phyloP scores from a whole-genome alignment of 495 filamentous ascomycete species.

The Bryoglossum gracile region DNA sequence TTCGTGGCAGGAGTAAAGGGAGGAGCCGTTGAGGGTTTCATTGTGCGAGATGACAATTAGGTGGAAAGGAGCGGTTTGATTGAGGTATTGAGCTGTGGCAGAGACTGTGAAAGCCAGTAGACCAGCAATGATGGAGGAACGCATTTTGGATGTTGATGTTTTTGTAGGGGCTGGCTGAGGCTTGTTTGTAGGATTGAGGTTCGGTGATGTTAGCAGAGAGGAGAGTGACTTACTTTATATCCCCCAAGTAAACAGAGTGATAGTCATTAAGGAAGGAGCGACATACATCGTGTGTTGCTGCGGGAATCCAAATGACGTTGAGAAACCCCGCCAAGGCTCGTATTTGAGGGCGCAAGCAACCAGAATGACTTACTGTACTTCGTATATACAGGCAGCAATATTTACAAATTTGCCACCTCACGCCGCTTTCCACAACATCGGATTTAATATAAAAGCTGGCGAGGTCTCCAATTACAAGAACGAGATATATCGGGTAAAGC shows the following conservation, averaged over 20 bases:
- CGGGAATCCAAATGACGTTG: background rate
- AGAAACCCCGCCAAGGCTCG: background rate
- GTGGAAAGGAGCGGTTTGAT: conserved; percentile 35
- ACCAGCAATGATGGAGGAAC: conserved; percentile 24
- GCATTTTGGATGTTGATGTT: conserved; percentile 23
- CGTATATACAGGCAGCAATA: no score
- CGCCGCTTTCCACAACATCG: no score
- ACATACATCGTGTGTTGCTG: background rate
- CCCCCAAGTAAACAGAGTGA: no score
- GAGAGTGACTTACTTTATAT: no score
- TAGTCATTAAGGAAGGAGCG: background rate
- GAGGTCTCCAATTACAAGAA: no score
- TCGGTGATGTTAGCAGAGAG: background rate
- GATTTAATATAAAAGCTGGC: no score
- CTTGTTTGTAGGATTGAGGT: background rate
- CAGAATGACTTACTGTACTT: background rate
- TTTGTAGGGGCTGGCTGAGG: background rate
- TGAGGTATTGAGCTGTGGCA: conserved; percentile 30
- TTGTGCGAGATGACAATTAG: conserved; percentile 29
- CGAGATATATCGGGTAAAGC: no score
- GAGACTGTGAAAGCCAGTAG: conserved; percentile 25
- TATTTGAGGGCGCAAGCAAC: background rate
- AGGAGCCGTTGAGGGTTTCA: conserved; percentile 28
- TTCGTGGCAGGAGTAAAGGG: conserved; percentile 43
- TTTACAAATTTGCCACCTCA: no score